phyloP scores from a whole-genome alignment of 768 basidiomycete genomes.

The Termitomyces sp. region DNA sequence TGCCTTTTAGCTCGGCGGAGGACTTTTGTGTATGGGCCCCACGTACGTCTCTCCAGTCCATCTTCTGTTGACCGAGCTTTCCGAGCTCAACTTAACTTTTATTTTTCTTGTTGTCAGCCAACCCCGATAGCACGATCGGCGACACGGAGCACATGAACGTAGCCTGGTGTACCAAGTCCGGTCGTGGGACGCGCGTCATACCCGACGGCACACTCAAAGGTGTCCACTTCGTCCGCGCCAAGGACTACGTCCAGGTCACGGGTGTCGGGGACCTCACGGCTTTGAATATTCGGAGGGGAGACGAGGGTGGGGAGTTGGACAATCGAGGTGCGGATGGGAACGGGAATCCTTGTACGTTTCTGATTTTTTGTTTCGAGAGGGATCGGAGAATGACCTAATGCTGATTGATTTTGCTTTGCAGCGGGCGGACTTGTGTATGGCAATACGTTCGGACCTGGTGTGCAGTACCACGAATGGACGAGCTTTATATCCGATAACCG shows the following conservation, averaged over 20 bases:
- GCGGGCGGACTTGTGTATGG: constrained; percentile 75
- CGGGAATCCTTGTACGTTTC: constrained; percentile 40
- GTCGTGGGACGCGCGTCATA: constrained; percentile 70
- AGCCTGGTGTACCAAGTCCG: constrained; percentile 73
- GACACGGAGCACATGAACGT: constrained; percentile 68
- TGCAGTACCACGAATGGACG: constrained; percentile 80
- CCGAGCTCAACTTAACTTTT: not conserved
- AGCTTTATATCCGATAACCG: constrained; percentile 66
- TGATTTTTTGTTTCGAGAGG: not conserved
- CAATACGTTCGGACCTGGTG: constrained; percentile 45
- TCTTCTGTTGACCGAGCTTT: too few species aligned
- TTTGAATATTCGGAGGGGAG: constrained; percentile 52
- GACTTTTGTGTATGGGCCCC: constrained; percentile 77
- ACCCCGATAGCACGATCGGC: constrained; percentile 48
- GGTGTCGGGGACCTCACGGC: constrained; percentile 69
- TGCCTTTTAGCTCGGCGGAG: constrained; percentile 52
- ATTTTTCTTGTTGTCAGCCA: constrained; percentile 1
- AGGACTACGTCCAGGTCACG: constrained; percentile 58
- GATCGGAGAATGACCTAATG: not conserved
- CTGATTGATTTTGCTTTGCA: constrained; percentile 6
- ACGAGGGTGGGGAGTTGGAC: constrained; percentile 71
- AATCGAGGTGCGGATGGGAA: constrained; percentile 63
- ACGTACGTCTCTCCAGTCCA: constrained; percentile 23
- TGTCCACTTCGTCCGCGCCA: constrained; percentile 65
- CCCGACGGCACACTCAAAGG: constrained; percentile 63